phyloP scores from a whole-genome alignment of 768 basidiomycete species.

The Rhizopogon rudus region DNA sequence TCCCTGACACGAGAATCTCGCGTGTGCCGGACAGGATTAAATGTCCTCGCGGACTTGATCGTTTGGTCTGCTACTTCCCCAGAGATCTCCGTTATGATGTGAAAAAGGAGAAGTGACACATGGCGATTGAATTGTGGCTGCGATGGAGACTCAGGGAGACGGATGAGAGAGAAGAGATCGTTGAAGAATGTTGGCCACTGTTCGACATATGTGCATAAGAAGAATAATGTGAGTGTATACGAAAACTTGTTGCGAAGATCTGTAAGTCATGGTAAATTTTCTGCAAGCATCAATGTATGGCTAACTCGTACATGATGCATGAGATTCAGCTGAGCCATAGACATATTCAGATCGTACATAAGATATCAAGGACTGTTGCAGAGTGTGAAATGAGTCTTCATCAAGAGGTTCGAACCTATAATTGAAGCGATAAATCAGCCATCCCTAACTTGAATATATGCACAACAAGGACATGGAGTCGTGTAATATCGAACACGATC shows the following conservation, averaged over 20 bases:
- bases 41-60: slow-evolving; percentile 81
- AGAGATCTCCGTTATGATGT: slow-evolving; percentile 89
- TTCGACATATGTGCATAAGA: slow-evolving; percentile 80
- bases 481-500: background rate
- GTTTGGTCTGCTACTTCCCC: slow-evolving; percentile 96
- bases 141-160: slow-evolving; percentile 49
- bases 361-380: slow-evolving; percentile 72
- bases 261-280: slow-evolving; percentile 25
- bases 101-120: slow-evolving; percentile 85
- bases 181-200: slow-evolving; percentile 86
- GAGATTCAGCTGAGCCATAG: slow-evolving; percentile 76
- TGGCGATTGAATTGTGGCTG: slow-evolving; percentile 72
- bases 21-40: slow-evolving; percentile 61
- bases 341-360: slow-evolving; percentile 91
- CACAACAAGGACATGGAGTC: background rate
- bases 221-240: slow-evolving; percentile 84
- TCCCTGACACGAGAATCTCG: slow-evolving; percentile 87
- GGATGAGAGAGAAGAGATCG: slow-evolving; percentile 72
- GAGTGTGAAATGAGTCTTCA: slow-evolving; percentile 58
- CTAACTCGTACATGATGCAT: slow-evolving; percentile 66
- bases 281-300: slow-evolving; percentile 6
- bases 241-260: slow-evolving; percentile 95
- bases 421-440: slow-evolving; percentile 8
- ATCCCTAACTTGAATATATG: background rate
- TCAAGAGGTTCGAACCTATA: slow-evolving; percentile 63